phyloP scores from a whole-genome alignment of 352 stramenopile genomes.

The Phytopythium mirpurense region DNA sequence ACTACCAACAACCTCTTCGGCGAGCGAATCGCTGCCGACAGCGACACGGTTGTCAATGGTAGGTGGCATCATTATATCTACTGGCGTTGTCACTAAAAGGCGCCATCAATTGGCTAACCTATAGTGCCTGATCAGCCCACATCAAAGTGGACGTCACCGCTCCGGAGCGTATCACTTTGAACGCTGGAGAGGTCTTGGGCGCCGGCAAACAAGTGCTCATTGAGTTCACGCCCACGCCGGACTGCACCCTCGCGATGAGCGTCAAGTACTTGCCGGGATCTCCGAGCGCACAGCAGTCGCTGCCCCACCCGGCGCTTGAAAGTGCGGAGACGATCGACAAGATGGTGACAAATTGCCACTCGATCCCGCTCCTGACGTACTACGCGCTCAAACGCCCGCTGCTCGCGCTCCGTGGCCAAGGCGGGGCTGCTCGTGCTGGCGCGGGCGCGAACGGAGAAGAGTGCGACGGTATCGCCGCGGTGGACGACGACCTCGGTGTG shows the following conservation, averaged over 20 bases:
- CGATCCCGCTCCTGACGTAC: slow-evolving; percentile 74
- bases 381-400: slow-evolving; percentile 60
- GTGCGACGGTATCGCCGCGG: slow-evolving; percentile 68
- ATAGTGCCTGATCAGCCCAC: slow-evolving; percentile 21
- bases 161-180: slow-evolving; percentile 74
- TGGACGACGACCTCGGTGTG: slow-evolving; percentile 66
- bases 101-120: no score
- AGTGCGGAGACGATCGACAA: slow-evolving; percentile 44
- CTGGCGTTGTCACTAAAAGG: no score
- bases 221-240: slow-evolving; percentile 54
- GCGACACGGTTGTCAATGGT: slow-evolving; percentile 64
- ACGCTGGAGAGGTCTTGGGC: slow-evolving; percentile 53
- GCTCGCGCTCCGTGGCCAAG: slow-evolving; percentile 6
- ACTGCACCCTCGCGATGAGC: slow-evolving; percentile 60
- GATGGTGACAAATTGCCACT: slow-evolving; percentile 53
- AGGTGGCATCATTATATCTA: background rate
- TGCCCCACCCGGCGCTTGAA: slow-evolving; percentile 23
- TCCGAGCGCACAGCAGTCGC: slow-evolving; percentile 10
- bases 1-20: slow-evolving; percentile 71
- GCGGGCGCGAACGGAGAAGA: slow-evolving; percentile 34
- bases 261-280: slow-evolving; percentile 52
- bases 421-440: background rate
- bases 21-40: slow-evolving; percentile 49
- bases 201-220: slow-evolving; percentile 59
- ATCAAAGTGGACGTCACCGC: slow-evolving; percentile 83